phyloP scores from a whole-genome alignment of 805 yeast genomes.

The Candida multigemmis region DNA sequence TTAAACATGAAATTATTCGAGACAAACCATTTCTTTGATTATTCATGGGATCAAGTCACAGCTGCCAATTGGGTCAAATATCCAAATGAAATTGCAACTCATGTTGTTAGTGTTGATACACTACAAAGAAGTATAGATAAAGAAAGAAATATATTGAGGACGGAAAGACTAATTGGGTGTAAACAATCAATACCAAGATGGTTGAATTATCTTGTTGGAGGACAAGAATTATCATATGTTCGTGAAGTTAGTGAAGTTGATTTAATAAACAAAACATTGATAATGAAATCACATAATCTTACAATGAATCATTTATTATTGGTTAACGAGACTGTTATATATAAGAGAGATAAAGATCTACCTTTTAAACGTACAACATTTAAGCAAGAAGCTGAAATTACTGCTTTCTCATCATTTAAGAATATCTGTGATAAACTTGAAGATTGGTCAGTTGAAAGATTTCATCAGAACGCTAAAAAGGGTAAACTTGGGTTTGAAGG shows the following conservation, averaged over 20 bases:
- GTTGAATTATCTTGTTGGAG: constrained; percentile 68
- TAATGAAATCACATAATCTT: constrained; percentile 78
- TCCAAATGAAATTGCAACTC: constrained; percentile 90
- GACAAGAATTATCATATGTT: constrained; percentile 64
- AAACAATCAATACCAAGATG: constrained; percentile 80
- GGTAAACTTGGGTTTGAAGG: constrained; percentile 83
- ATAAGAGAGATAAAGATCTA: constrained; percentile 55
- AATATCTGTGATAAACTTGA: constrained; percentile 75
- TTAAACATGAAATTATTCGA: constrained; percentile 68
- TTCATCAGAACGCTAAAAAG: constrained; percentile 74
- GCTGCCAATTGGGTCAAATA: constrained; percentile 96
- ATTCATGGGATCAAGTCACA: constrained; percentile 91
- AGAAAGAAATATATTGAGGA: constrained; percentile 42
- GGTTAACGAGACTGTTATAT: constrained; percentile 83
- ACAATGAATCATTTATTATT: constrained; percentile 68
- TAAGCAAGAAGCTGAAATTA: constrained; percentile 77
- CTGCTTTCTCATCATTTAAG: constrained; percentile 69
- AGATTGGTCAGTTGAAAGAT: constrained; percentile 86
- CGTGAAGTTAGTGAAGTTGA: constrained; percentile 87
- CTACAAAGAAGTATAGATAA: constrained; percentile 60
- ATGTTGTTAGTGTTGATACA: constrained; percentile 90
- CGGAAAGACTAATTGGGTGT: constrained; percentile 86
- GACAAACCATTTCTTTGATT: constrained; percentile 59
- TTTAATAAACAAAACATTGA: constrained; percentile 49
- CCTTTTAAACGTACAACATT: constrained; percentile 51